Conservation (phyloP, 2,329 filamentous ascomycete species). For the Ustulina deusta region DNA sequence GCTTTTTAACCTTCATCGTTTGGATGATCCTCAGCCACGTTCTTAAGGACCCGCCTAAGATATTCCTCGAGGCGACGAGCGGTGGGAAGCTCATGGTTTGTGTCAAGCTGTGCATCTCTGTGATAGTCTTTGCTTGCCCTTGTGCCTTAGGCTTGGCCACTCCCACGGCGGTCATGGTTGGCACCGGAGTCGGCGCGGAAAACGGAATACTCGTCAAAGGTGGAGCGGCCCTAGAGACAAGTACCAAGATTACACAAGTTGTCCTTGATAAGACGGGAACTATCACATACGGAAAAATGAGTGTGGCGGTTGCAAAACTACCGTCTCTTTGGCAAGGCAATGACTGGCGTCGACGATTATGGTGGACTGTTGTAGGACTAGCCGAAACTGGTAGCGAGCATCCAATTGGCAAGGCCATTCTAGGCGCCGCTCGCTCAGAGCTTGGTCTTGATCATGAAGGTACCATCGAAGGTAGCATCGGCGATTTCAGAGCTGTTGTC, state of each 20-base stretch:
- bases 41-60: constrained; percentile 83
- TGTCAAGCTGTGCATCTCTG: constrained; percentile 95
- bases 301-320: constrained; percentile 78
- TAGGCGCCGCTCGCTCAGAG: constrained; percentile 78
- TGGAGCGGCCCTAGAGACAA: constrained; percentile 88
- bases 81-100: constrained; percentile 97
- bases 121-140: constrained; percentile 97
- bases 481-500: constrained; percentile 84
- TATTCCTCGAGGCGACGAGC: constrained; percentile 83
- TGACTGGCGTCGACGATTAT: constrained; percentile 77
- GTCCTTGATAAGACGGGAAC: constrained; percentile 98
- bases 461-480: constrained; percentile 83
- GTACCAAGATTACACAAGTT: constrained; percentile 89
- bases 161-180: constrained; percentile 98
- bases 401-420: constrained; percentile 90
- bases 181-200: constrained; percentile 95
- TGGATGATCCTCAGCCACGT: constrained; percentile 98
- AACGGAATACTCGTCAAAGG: constrained; percentile 98
- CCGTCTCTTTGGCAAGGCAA: constrained; percentile 76
- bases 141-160: constrained; percentile 96
- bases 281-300: constrained; percentile 95
- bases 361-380: constrained; percentile 97
- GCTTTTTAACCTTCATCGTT: constrained; percentile 83
- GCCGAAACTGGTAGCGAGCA: constrained; percentile 97
- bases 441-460: constrained; percentile 79